These are phyloP conservation scores for Zasmidium cellare DNA, from an alignment of 2,329 filamentous ascomycete species.

Conservation along the genomic window DNA sequence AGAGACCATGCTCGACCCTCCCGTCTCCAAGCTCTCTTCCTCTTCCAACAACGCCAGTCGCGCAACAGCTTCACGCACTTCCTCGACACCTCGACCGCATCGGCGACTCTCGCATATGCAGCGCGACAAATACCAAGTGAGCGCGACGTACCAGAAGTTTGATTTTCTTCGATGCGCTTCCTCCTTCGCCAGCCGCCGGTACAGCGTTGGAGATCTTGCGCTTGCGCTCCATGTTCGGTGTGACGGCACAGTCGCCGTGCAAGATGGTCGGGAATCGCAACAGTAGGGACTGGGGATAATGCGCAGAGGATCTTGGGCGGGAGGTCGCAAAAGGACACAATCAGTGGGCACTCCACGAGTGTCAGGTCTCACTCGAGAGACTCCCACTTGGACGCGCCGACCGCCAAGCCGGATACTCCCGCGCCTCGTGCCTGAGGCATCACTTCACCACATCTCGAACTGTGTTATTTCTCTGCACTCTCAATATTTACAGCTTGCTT, in stretches of 20 bases:
- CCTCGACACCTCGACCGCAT: background rate
- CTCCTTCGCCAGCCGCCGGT: conserved; percentile 45
- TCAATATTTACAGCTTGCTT: background rate
- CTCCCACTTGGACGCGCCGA: too few relatives aligned
- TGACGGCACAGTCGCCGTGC: too few relatives aligned
- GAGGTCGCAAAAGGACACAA: too few relatives aligned
- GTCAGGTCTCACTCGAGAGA: too few relatives aligned
- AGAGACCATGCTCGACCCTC: conserved; percentile 13
- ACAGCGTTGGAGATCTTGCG: conserved; percentile 55
- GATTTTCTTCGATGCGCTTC: conserved; percentile 55
- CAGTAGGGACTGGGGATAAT: too few relatives aligned
- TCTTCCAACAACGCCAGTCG: conserved; percentile 4
- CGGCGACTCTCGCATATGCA: background rate
- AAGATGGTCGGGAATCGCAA: too few relatives aligned
- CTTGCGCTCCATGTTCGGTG: conserved; percentile 48
- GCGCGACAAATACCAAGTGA: conserved; percentile 3
- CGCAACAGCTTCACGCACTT: background rate
- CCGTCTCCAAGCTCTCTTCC: background rate
- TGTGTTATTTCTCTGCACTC: too few relatives aligned
- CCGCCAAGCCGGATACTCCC: too few relatives aligned
- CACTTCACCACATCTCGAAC: background rate
- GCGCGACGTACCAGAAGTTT: conserved; percentile 58
- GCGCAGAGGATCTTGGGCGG: too few relatives aligned
- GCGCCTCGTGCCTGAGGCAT: background rate
- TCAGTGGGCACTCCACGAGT: too few relatives aligned